Base-by-base conservation (phyloP, 768 basidiomycete species). In the Trametes cinnabarina region DNA sequence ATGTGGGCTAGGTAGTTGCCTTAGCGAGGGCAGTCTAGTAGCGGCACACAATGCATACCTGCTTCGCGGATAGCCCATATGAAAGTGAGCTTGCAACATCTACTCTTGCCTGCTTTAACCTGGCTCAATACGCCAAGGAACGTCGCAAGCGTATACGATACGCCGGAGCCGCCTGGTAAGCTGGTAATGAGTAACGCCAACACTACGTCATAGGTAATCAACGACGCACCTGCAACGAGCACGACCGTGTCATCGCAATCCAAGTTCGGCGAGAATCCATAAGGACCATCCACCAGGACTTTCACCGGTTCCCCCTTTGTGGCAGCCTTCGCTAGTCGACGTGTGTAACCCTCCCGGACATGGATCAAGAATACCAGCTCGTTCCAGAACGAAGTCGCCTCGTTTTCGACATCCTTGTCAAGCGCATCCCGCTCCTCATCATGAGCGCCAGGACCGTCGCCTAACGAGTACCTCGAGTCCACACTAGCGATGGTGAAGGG, bases 201-300 rank as follows among this genome's bases (percentile, higher is more conserved):
- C 15, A 15, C 34, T 1, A 26, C 9, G 7, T 2, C n/a, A n/a
- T 32, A 23, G 14, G 4, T 44, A 1, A 10, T 2, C 19, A 9
- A 23, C 6, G 12, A 37, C 54, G 10, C 41, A 55, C 54, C 80
- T 40, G 80, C 77, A 50, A 85, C 68, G 6, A 86, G 69, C 4
- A 85, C 69, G 1, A 79, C 74, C 2, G 76, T 79, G 12, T 80
- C 75, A 50, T 75, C 82, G 1, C 68, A 68, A 3, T 63, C 63
- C 40, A 84, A 62, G 40, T 73, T 66, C 0, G 79, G 79, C 0
- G 77, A 73, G 1, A 66, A 63, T 3, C 83, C 78, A 57, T 85
- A 86, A 5, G 85, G 85, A 3, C 85, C 85, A 32, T 88, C 86
- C 3, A 89, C 60, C 34, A 82, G 75, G 10, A 82, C 77, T 26